phyloP scores from a whole-genome alignment of 805 yeast genomes.

The Clavispora phyllophila region DNA sequence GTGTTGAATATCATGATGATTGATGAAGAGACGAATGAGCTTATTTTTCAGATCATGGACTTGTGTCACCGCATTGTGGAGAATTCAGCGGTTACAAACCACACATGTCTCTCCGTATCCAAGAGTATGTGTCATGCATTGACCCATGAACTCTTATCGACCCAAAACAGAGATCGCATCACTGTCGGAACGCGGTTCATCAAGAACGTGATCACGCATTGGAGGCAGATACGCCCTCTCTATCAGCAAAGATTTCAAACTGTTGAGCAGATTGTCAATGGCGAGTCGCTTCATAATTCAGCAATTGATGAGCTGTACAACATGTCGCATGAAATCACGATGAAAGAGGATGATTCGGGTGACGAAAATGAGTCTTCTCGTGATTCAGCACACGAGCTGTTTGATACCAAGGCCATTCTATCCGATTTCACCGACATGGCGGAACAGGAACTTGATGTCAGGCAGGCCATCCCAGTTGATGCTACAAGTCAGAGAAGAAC shows the following conservation, averaged over 20 bases:
- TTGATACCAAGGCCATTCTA: not conserved
- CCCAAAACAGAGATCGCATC: constrained; percentile 40
- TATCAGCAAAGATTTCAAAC: constrained; percentile 8
- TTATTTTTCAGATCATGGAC: constrained; percentile 44
- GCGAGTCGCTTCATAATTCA: constrained; percentile 7
- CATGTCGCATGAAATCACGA: constrained; percentile 28
- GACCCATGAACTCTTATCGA: constrained; percentile 42
- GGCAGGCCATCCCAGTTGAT: too few species aligned
- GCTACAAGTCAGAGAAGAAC: not conserved
- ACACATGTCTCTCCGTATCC: constrained; percentile 33
- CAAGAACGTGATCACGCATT: constrained; percentile 47
- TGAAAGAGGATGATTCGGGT: constrained; percentile 17
- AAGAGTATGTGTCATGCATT: constrained; percentile 50
- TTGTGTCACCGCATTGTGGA: constrained; percentile 33
- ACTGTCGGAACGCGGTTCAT: constrained; percentile 51
- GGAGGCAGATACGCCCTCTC: constrained; percentile 32
- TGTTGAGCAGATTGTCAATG: constrained; percentile 14
- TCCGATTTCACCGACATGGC: not conserved
- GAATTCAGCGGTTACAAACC: constrained; percentile 15
- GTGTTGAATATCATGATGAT: constrained; percentile 31
- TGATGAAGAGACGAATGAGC: constrained; percentile 15
- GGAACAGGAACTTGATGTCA: too few species aligned
- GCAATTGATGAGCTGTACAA: constrained; percentile 27
- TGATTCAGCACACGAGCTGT: not conserved
- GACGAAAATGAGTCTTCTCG: constrained; percentile 5